phyloP scores from a whole-genome alignment of 257 asterid genomes.

The Nyctanthes arbortristis region DNA sequence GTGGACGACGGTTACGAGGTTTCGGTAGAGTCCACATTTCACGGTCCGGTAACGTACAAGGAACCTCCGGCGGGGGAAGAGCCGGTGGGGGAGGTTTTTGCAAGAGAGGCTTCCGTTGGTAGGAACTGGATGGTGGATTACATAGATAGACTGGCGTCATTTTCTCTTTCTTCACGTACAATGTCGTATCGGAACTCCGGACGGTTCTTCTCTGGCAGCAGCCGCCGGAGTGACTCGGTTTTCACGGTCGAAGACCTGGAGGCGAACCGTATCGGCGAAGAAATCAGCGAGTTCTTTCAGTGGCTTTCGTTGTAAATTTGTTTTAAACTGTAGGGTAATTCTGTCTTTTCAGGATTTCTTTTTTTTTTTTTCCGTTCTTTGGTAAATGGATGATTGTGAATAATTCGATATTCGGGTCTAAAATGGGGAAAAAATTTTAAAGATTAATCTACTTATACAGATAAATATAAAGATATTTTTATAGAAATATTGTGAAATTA shows the following conservation, averaged over 20 bases:
- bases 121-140: constrained; percentile 84
- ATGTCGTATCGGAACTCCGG: constrained; percentile 82
- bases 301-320: constrained; percentile 78
- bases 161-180: constrained; percentile 62
- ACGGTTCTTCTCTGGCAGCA: constrained; percentile 71
- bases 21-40: no score
- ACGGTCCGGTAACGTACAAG: no score
- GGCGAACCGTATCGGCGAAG: constrained; percentile 80
- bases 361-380: not conserved
- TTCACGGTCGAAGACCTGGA: constrained; percentile 67
- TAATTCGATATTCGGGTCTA: not conserved
- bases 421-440: no score
- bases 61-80: no score
- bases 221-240: constrained; percentile 61
- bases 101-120: no score
- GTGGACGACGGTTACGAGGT: no score
- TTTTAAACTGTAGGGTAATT: constrained; percentile 21
- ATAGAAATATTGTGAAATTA: no score
- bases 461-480: no score
- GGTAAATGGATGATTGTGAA: not conserved
- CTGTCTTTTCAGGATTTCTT: constrained; percentile 28
- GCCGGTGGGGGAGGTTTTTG: no score
- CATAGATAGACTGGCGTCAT: constrained; percentile 60
- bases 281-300: constrained; percentile 83
- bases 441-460: no score